A percentile compares a stretch with the other conserved stretches of the same genome.
These are phyloP conservation scores for Kockiozyma suomiensis DNA, from an alignment of 805 yeast genomes.

Conservation along the genomic window DNA sequence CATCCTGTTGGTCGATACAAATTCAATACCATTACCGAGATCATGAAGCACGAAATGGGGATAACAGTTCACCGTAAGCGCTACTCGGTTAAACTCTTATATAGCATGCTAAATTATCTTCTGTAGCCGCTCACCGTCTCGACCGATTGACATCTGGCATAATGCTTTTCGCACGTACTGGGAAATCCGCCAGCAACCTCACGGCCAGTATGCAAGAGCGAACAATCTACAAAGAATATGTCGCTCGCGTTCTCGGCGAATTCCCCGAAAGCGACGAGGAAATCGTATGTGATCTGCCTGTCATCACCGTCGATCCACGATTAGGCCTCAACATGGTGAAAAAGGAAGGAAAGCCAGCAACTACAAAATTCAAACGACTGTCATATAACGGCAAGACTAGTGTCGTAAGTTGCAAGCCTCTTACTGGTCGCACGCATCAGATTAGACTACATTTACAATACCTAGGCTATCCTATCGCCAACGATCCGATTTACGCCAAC, in stretches of 20 bases:
- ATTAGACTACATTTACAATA: conserved; percentile 90
- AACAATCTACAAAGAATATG: conserved; percentile 74
- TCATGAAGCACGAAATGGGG: conserved; percentile 70
- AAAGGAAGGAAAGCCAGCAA: conserved; percentile 59
- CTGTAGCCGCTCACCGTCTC: conserved; percentile 72
- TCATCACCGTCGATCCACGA: conserved; percentile 72
- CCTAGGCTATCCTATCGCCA: conserved; percentile 86
- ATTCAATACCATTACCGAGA: conserved; percentile 77
- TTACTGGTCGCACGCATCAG: conserved; percentile 94
- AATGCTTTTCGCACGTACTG: conserved; percentile 84
- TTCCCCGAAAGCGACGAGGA: conserved; percentile 61
- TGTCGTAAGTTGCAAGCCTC: conserved; percentile 80
- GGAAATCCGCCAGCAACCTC: conserved; percentile 75
- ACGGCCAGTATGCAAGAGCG: conserved; percentile 70
- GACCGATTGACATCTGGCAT: conserved; percentile 92
- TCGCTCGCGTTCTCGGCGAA: conserved; percentile 85
- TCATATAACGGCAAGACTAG: conserved; percentile 66
- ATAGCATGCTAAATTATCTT: neutral
- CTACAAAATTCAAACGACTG: conserved; percentile 66
- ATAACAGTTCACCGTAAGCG: conserved; percentile 59
- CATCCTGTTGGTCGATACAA: conserved; percentile 90
- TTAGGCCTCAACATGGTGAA: conserved; percentile 52
- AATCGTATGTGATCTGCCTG: conserved; percentile 64
- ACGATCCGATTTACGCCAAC: conserved; percentile 89
- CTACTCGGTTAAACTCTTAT: too few species aligned